A percentile compares a stretch with the other conserved stretches of the same genome.
Evolutionary conservation across 1,139 yeast species (phyloP).

Genomic region (Debaryomyces robertsiae): DNA sequence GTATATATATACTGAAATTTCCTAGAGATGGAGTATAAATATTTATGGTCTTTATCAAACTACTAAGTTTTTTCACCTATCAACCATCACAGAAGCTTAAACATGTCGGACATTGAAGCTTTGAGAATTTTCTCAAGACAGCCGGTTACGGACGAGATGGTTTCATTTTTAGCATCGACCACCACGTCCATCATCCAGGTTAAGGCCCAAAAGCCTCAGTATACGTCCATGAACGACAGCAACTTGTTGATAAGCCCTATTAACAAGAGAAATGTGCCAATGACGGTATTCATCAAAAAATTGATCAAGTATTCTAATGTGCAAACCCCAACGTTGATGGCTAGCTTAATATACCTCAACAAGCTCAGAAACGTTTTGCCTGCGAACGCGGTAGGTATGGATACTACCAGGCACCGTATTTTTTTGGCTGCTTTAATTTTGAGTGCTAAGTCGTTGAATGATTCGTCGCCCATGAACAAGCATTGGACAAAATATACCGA

Average conservation of each 20-base stretch:
- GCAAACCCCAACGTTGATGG: constrained; percentile 93
- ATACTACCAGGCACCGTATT: constrained; percentile 90
- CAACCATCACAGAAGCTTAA: not conserved
- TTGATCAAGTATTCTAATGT: constrained; percentile 83
- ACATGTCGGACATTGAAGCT: constrained; percentile 58
- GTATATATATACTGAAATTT: constrained; percentile 4
- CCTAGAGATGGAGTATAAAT: not conserved
- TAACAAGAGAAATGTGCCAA: constrained; percentile 26
- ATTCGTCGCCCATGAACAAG: constrained; percentile 89
- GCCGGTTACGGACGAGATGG: constrained; percentile 80
- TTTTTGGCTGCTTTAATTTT: constrained; percentile 85
- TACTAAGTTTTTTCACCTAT: constrained; percentile 1
- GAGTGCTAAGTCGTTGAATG: constrained; percentile 89
- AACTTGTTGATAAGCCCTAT: constrained; percentile 29
- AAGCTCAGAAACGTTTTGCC: constrained; percentile 79
- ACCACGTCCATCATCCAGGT: constrained; percentile 77
- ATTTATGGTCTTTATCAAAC: constrained; percentile 1
- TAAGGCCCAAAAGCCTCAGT: constrained; percentile 31
- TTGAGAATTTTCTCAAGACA: constrained; percentile 72
- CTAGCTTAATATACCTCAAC: constrained; percentile 79
- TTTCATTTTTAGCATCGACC: constrained; percentile 74
- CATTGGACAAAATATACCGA: constrained; percentile 94
- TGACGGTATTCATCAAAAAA: constrained; percentile 67
- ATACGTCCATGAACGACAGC: constrained; percentile 16
- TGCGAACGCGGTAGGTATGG: constrained; percentile 88